These are phyloP conservation scores for Clitoria ternatea DNA, from an alignment of 306 rosid species.

Conservation along the genomic window DNA sequence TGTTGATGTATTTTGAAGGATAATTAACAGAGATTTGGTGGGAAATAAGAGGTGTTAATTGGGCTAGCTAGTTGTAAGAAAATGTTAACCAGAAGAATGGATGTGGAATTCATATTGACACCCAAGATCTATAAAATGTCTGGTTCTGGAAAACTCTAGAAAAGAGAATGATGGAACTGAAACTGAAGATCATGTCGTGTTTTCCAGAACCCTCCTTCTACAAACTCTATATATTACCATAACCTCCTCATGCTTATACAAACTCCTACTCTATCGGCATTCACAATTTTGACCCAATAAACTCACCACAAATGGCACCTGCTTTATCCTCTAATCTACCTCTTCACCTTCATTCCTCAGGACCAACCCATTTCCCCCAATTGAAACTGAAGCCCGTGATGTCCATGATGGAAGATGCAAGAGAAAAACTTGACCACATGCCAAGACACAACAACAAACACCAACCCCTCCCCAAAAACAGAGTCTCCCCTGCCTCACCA, in stretches of 20 bases:
- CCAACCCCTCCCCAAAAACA: constrained; percentile 37
- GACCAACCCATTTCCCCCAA: neutral
- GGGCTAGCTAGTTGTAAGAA: too few relatives aligned
- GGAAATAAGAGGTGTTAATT: too few relatives aligned
- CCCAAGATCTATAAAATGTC: neutral
- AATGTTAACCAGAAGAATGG: too few relatives aligned
- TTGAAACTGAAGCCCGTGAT: constrained; percentile 27
- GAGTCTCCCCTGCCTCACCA: constrained; percentile 42
- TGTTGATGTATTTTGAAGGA: too few relatives aligned
- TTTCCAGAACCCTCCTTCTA: constrained; percentile 29
- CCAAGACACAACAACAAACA: constrained; percentile 35
- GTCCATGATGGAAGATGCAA: constrained; percentile 45
- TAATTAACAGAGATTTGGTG: too few relatives aligned
- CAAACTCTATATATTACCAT: neutral
- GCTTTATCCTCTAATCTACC: constrained; percentile 21
- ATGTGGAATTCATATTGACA: too few relatives aligned
- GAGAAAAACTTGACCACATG: constrained; percentile 49
- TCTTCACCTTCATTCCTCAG: neutral
- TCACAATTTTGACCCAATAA: neutral
- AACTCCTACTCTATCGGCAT: too few relatives aligned
- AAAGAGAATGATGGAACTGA: neutral
- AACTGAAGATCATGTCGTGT: neutral
- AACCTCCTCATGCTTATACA: too few relatives aligned
- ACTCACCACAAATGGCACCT: constrained; percentile 23
- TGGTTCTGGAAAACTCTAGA: constrained; percentile 33